Conservation (phyloP, 2,329 filamentous ascomycete genomes). For the Fusarium drepaniforme region DNA sequence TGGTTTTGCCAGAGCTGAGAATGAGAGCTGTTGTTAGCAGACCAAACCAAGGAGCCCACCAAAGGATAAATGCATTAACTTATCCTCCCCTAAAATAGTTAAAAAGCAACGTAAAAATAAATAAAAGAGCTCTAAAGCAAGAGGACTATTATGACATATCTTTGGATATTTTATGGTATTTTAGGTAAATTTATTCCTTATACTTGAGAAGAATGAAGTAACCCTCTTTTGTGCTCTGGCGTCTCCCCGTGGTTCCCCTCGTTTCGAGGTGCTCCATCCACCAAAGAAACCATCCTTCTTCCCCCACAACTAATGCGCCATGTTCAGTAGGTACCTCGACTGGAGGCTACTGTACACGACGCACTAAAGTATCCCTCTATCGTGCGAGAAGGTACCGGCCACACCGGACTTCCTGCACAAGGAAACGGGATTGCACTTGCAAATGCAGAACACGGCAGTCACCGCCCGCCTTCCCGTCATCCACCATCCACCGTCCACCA, state of each 20-base stretch:
- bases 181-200: background rate
- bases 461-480: conserved; percentile 13
- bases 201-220: background rate
- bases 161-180: background rate
- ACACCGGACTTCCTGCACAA: background rate
- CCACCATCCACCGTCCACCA: conserved; percentile 12
- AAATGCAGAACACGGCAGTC: conserved; percentile 29
- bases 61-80: background rate
- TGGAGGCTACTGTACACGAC: background rate
- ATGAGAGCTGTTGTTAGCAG: too few species aligned
- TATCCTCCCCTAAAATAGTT: background rate
- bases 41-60: too few species aligned
- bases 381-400: background rate
- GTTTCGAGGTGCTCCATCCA: background rate
- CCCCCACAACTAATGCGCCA: conserved; percentile 15
- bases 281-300: background rate
- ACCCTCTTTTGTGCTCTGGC: background rate
- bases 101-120: too few species aligned
- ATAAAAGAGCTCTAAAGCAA: background rate
- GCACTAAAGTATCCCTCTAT: conserved; percentile 7
- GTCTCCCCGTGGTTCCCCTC: background rate
- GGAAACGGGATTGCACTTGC: conserved; percentile 14
- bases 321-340: conserved; percentile 18
- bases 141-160: background rate
- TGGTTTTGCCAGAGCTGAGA: too few species aligned